Evolutionary conservation across 1,284 basidiomycete genomes (phyloP), one percentile per base, ranked within the genome.

Genomic region (Rhodotorula sp.): DNA sequence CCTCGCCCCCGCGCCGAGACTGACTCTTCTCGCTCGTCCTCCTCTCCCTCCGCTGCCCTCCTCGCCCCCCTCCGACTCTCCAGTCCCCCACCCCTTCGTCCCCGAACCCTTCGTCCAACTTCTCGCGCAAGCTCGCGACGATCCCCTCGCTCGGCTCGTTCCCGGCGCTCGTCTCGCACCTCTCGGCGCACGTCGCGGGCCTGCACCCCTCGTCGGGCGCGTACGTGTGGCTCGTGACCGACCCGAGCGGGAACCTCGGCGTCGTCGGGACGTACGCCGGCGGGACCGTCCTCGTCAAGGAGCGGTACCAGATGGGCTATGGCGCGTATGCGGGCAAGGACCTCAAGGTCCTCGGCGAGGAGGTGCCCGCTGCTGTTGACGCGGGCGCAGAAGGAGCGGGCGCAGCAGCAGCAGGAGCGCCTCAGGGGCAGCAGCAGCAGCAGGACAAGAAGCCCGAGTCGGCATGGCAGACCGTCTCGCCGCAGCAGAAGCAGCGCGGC

Each of bases 251-350:
- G 19, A 84, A 80, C 67, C 85, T 91, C 49, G 91, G 87, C 34
- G 85, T 93, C 70, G 82, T 92, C 52, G 89, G 91, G 23, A 97
- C 96, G 0, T 93, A 92, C 79, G 95, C 92, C 10, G 86, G 92
- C 0, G 94, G 94, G 17, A 96, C 95, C 0, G 85, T 97, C 25
- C 88, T 99, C 77, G 87, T 96, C 73, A 82, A 82, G 42, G 79
- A 80, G 69, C 75, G 82, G 48, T 68, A 77, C 61, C 83, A 84
- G 75, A 69, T 70, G 65, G 71, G 71, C 7, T 25, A 42, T 23
- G 66, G 61, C 4, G 8, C 62, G 34, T 69, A 66, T 53, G 64
- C 57, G 9, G 61, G 71, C n/a, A 23, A 25, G n/a, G 65, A 67
- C 56, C 44, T 61, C 44, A 49, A 55, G 17, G 64, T 74, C 19